A percentile compares a stretch with the other conserved stretches of the same genome.
phyloP scores from a whole-genome alignment of 495 filamentous ascomycete genomes.

The Hypoxylon rickii region DNA sequence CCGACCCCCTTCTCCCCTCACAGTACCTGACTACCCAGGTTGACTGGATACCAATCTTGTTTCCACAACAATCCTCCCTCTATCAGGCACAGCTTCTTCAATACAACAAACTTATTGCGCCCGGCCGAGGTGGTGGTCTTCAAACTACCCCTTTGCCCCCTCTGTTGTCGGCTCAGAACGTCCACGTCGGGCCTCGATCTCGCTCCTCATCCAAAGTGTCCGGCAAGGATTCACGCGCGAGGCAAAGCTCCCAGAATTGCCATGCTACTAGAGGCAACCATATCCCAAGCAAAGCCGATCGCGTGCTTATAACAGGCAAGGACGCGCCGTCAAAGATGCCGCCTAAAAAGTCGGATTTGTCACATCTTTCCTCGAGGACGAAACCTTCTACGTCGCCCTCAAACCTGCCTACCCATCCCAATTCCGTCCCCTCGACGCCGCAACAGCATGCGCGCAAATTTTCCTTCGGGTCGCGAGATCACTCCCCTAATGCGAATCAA shows the following conservation, averaged over 20 bases:
- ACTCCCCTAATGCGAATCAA: conserved; percentile 73
- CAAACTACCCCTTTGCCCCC: conserved; percentile 54
- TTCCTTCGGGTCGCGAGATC: conserved; percentile 82
- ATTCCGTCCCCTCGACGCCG: conserved; percentile 91
- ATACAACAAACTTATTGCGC: conserved; percentile 59
- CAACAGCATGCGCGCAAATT: conserved; percentile 85
- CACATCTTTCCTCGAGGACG: conserved; percentile 40
- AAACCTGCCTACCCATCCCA: conserved; percentile 65
- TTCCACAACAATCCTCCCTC: conserved; percentile 55
- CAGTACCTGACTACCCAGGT: conserved; percentile 45
- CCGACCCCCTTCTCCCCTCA: conserved; percentile 19
- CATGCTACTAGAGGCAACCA: conserved; percentile 62
- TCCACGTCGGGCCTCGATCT: conserved; percentile 53
- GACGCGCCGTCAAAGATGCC: conserved; percentile 54
- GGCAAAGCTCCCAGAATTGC: conserved; percentile 53
- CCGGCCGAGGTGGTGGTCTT: conserved; percentile 53
- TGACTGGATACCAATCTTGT: conserved; percentile 52
- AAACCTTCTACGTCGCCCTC: conserved; percentile 39
- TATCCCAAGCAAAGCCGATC: conserved; percentile 56
- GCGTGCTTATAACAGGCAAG: conserved; percentile 59
- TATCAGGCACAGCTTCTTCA: conserved; percentile 58
- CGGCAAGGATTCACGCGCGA: conserved; percentile 50
- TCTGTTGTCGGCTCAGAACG: conserved; percentile 49
- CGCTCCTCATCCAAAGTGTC: conserved; percentile 58
- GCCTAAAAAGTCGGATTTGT: conserved; percentile 45